A percentile compares a stretch with the other conserved stretches of the same genome.
phyloP scores from a whole-genome alignment of 1,139 yeast species.

The Saccharomyces hybrid region DNA sequence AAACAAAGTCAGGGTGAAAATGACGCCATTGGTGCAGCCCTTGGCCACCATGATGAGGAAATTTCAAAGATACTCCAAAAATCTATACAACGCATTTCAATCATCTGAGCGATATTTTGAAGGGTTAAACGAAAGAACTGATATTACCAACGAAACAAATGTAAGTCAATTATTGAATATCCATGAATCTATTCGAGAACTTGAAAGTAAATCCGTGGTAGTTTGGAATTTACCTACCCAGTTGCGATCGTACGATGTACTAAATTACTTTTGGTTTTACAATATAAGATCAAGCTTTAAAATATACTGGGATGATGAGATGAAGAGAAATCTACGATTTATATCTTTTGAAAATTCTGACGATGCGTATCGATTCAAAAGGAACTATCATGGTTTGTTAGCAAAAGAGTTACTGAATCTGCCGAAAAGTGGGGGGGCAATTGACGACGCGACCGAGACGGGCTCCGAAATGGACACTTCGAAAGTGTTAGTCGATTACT shows the following conservation, averaged over 20 bases:
- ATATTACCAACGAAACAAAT: not conserved
- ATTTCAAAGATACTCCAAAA: conserved; percentile 13
- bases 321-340: conserved; percentile 18
- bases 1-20: conserved; percentile 17
- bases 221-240: conserved; percentile 28
- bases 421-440: not conserved
- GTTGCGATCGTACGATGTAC: conserved; percentile 11
- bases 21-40: conserved; percentile 7
- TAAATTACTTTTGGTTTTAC: conserved; percentile 26
- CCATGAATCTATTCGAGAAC: conserved; percentile 9
- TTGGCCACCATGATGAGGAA: not conserved
- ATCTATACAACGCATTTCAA: conserved; percentile 19
- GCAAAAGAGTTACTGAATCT: conserved; percentile 12
- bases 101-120: conserved; percentile 17
- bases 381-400: conserved; percentile 26
- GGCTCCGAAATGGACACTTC: not conserved
- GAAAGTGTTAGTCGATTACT: not conserved
- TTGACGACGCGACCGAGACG: not conserved
- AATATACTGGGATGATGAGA: conserved; percentile 19
- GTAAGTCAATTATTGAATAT: conserved; percentile 2
- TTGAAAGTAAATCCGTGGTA: conserved; percentile 23
- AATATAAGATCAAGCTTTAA: conserved; percentile 24
- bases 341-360: conserved; percentile 19
- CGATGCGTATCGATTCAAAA: conserved; percentile 23
- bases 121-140: conserved; percentile 4